Evolutionary conservation across 192 early-diverging fungal genomes (phyloP).

Genomic region (Umbelopsis ramanniana): DNA sequence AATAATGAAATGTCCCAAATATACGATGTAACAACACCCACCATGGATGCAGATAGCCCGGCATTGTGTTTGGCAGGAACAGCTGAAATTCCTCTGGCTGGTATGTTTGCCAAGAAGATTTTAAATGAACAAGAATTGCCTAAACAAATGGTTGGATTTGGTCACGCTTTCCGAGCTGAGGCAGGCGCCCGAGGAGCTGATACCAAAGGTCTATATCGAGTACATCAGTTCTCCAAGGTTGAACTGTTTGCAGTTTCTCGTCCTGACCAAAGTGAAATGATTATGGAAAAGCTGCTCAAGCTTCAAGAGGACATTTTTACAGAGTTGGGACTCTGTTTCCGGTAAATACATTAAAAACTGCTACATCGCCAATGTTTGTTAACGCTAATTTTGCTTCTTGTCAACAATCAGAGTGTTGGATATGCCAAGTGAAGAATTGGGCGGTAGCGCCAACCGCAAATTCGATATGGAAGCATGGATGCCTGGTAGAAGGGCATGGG

Average conservation of each 20-base stretch:
- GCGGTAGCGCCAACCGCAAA: slow-evolving; percentile 89
- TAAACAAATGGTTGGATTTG: slow-evolving; percentile 75
- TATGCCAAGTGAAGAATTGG: slow-evolving; percentile 93
- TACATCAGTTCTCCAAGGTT: slow-evolving; percentile 95
- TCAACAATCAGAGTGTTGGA: slow-evolving; percentile 65
- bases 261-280: slow-evolving; percentile 64
- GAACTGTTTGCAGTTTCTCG: slow-evolving; percentile 82
- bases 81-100: slow-evolving; percentile 91
- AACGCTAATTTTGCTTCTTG: not conserved
- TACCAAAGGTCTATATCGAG: slow-evolving; percentile 85
- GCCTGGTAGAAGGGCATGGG: slow-evolving; percentile 84
- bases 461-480: slow-evolving; percentile 98
- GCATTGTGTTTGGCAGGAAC: slow-evolving; percentile 82
- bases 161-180: slow-evolving; percentile 90
- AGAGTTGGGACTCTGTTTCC: slow-evolving; percentile 80
- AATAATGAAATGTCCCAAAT: slow-evolving; percentile 82
- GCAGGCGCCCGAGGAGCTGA: slow-evolving; percentile 85
- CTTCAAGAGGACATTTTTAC: slow-evolving; percentile 79
- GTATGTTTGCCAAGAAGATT: slow-evolving; percentile 74
- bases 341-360: slow-evolving; percentile 37
- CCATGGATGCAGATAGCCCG: slow-evolving; percentile 47
- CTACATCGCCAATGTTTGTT: not conserved
- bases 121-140: slow-evolving; percentile 67
- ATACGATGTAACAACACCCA: slow-evolving; percentile 64
- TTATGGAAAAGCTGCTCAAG: slow-evolving; percentile 71